Base-by-base conservation (phyloP, 371 early-diverging fungal species). In the Mortierella sp. region DNA sequence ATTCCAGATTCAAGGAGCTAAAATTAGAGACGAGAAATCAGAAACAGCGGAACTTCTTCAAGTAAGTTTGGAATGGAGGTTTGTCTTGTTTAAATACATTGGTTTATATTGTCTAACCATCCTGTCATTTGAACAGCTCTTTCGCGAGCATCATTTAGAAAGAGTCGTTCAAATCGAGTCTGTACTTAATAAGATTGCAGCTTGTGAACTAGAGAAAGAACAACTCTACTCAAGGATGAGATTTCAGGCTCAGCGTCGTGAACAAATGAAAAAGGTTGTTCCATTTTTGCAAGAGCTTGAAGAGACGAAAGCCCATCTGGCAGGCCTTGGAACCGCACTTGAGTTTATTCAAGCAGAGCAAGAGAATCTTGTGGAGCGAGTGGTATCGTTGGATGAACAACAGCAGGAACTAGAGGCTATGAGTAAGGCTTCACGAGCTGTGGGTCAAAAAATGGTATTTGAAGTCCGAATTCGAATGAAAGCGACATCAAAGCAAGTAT, bases 321-420 rank as follows among this genome's bases (percentile, higher is more conserved):
- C 19, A 28, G 81, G 76, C 0, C 53, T 81, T 13, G 63, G 47
- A 7, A 60, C 67, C 0, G 72, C 81, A 4, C 67, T 81, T 4
- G 81, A 75, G 32, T 81, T 81, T 36, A 71, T 81, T 36, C 81
- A 81, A 24, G 65, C 60, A 4, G 81, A 81, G 16, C 81, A 81
- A 55, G 72, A 71, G 33, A 75, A 61, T 40, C 10, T 81, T 41
- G 76, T 81, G 15, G 81, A 81, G 48, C 72, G 81, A 4, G 76
- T 75, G 13, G 53, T 69, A 6, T 69, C 72, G 0, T 21, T 33
- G 24, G 76, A 75, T 6, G 81, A 75, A 21, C 50, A 71, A 36
- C 50, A n/a, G 2, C n/a, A 32, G n/a, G 55, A 50, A 1, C 33
- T 81, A n/a, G 81, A 81, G 16, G 58, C 53, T 1, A 40, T 81